Conservation (phyloP, 768 basidiomycete genomes). For the Boletus reticuloceps region DNA sequence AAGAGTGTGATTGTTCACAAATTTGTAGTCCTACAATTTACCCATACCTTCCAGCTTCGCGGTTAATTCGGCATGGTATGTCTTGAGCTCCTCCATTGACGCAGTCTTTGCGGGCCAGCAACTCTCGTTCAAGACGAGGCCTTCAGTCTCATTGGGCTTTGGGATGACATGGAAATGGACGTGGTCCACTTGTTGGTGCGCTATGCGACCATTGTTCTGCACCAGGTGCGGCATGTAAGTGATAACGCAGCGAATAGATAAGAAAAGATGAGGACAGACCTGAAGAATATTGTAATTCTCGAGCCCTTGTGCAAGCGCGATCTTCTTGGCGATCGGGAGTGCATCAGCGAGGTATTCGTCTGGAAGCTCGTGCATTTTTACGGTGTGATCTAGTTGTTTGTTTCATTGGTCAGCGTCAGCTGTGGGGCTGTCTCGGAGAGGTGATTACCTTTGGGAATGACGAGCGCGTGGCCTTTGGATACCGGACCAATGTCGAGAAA, state of each 20-base stretch:
- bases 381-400: slow-evolving; percentile 64
- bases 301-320: slow-evolving; percentile 69
- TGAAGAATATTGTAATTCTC: slow-evolving; percentile 88
- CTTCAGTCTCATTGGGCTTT: slow-evolving; percentile 70
- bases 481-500: slow-evolving; percentile 94
- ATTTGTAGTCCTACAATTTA: slow-evolving; percentile 13
- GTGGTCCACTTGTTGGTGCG: slow-evolving; percentile 74
- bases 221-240: background rate
- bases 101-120: slow-evolving; percentile 50
- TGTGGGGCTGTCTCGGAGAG: too few relatives aligned
- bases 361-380: slow-evolving; percentile 83
- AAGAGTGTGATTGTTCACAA: too few relatives aligned
- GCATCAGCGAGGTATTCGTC: slow-evolving; percentile 80
- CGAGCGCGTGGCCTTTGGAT: slow-evolving; percentile 84
- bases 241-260: too few relatives aligned
- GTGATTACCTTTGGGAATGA: slow-evolving; percentile 88
- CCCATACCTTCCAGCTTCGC: slow-evolving; percentile 13
- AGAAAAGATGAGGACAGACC: slow-evolving; percentile 28
- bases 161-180: slow-evolving; percentile 96
- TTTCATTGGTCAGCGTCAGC: background rate
- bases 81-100: slow-evolving; percentile 21
- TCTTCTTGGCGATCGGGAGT: slow-evolving; percentile 83
- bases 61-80: slow-evolving; percentile 17
- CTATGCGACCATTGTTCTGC: slow-evolving; percentile 68
- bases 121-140: slow-evolving; percentile 57